These are phyloP conservation scores for Talaromyces thailandensis DNA, from an alignment of 495 filamentous ascomycete species.

Conservation along the genomic window DNA sequence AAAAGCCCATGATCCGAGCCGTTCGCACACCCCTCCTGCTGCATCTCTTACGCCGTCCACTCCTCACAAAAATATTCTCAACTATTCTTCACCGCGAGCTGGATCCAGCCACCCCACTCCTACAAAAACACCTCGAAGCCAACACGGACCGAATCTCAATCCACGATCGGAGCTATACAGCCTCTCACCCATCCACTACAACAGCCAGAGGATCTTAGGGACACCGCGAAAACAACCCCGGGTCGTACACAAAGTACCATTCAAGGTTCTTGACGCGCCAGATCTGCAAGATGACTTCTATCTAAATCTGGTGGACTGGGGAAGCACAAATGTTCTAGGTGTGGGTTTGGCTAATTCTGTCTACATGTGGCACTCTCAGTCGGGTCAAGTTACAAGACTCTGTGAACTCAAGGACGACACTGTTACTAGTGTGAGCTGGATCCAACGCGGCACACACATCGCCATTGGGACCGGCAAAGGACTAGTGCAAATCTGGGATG, in stretches of 20 bases:
- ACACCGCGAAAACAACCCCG: conserved; percentile 81
- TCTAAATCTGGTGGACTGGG: conserved; percentile 95
- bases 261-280: conserved; percentile 94
- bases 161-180: conserved; percentile 87
- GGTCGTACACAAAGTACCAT: conserved; percentile 89
- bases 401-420: conserved; percentile 90
- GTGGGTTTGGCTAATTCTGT: conserved; percentile 88
- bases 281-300: conserved; percentile 97
- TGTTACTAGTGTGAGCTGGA: conserved; percentile 96
- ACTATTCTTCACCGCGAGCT: conserved; percentile 73
- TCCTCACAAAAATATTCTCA: conserved; percentile 94
- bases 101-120: conserved; percentile 71
- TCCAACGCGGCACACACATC: conserved; percentile 88
- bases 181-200: conserved; percentile 79
- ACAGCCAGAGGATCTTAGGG: conserved; percentile 83
- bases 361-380: conserved; percentile 97
- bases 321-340: conserved; percentile 85
- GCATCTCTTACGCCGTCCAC: conserved; percentile 79
- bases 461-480: conserved; percentile 91
- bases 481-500: conserved; percentile 96
- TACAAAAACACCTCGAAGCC: conserved; percentile 78
- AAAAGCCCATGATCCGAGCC: conserved; percentile 56
- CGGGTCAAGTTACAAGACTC: conserved; percentile 79
- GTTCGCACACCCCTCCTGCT: conserved; percentile 72
- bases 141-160: conserved; percentile 78